Evolutionary conservation across 129 eudicot genomes (phyloP).

Genomic region (Daucus carota): DNA sequence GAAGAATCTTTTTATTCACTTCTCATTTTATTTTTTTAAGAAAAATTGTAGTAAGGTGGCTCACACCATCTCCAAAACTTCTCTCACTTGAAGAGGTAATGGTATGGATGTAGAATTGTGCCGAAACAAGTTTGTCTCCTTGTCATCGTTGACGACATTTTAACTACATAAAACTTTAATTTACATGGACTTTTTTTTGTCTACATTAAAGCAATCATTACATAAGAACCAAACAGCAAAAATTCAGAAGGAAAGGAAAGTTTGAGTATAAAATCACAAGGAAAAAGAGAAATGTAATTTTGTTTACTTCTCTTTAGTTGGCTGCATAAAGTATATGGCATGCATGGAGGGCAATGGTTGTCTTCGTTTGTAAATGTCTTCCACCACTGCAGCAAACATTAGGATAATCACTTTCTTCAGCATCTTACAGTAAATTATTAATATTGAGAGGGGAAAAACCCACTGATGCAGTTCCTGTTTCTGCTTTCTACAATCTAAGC

Average conservation of each 20-base stretch:
- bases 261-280: neutral
- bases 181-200: neutral
- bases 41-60: neutral
- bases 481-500: neutral
- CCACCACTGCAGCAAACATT: slow-evolving; percentile 65
- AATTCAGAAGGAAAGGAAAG: neutral
- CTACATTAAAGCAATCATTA: neutral
- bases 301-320: slow-evolving; percentile 77
- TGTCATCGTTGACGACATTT: neutral
- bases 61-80: neutral
- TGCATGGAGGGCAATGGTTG: slow-evolving; percentile 92
- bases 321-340: slow-evolving; percentile 94
- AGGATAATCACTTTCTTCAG: slow-evolving; percentile 3
- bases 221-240: neutral
- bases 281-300: slow-evolving; percentile 7
- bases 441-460: neutral
- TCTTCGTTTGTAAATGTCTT: slow-evolving; percentile 86
- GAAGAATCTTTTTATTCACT: neutral
- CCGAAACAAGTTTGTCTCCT: neutral
- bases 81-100: neutral
- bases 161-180: neutral
- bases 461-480: neutral
- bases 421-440: neutral
- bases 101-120: neutral
- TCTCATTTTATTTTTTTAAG: neutral